Evolutionary conservation across 2,329 filamentous ascomycete genomes (phyloP), one percentile per base, ranked within the genome.

Genomic region (Bretziella fagacearum): DNA sequence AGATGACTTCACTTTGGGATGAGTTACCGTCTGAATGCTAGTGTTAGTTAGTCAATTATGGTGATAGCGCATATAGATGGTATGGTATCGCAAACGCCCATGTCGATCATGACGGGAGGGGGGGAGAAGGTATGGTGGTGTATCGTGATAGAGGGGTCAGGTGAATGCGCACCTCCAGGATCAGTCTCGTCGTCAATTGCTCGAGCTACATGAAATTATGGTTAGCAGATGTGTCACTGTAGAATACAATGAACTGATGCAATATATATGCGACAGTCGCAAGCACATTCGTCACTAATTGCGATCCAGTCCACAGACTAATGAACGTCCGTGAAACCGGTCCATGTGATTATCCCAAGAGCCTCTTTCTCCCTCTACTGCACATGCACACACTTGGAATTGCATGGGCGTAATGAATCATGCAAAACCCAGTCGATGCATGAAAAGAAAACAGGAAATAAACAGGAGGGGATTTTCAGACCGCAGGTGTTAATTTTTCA

Each of bases 1-100:
- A 82, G 60, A 86, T 84, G 54, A 94, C 83, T 68, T 98, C 91
- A 69, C 93, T 87, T 63, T 93, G 77, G 41, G 84, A 81, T 36
- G 84, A 81, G 63, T 94, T 85, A 51, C 79, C 75, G 56, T 78
- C 76, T 50, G 40, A 2, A 36, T 7, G 15, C 13, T 23, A 26
- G 13, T 20, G 18, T 37, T 26, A 45, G 40, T 43, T 23, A 13
- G 18, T 8, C 41, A 30, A 20, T 17, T 17, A 44, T 27, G 13
- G 13, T 33, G 13, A 33, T 6, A n/a, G 13, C 4, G 30, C 13
- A 10, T n/a, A 6, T n/a, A 15, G 13, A 29, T 10, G 13, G 11
- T 6, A 33, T 29, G 27, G 27, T n/a, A 15, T n/a, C 13, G 5
- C 13, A n/a, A 15, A 33, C 5, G 13, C 13, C 5, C 13, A n/a